Percentiles rank a stretch among this genome's conserved stretches.
phyloP scores from a whole-genome alignment of 2,329 filamentous ascomycete species.

The Arachnomyces sp. region DNA sequence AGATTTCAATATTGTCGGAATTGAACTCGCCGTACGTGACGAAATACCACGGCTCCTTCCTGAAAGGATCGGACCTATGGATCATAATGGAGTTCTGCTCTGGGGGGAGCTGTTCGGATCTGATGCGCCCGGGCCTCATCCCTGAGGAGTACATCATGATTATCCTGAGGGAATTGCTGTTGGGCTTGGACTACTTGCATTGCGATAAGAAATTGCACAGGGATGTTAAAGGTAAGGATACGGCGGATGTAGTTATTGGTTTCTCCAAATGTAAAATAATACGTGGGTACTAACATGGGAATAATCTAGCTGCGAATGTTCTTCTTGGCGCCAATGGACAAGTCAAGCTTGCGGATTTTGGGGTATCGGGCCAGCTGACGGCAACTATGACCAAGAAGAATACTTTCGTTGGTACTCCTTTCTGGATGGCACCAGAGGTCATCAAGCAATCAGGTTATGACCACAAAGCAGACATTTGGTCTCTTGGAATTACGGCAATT shows the following conservation, averaged over 20 bases:
- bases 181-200: slow-evolving; percentile 88
- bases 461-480: slow-evolving; percentile 97
- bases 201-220: slow-evolving; percentile 91
- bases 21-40: slow-evolving; percentile 94
- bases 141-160: slow-evolving; percentile 96
- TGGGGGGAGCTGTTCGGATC: slow-evolving; percentile 87
- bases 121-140: slow-evolving; percentile 89
- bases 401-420: slow-evolving; percentile 94
- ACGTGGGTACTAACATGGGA: neutral
- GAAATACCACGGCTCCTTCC: slow-evolving; percentile 93
- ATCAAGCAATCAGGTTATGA: slow-evolving; percentile 98
- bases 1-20: slow-evolving; percentile 94
- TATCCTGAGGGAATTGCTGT: slow-evolving; percentile 78
- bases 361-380: slow-evolving; percentile 89
- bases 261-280: neutral
- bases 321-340: slow-evolving; percentile 82
- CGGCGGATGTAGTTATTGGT: neutral
- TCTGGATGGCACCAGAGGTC: slow-evolving; percentile 99
- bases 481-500: slow-evolving; percentile 84
- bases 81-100: slow-evolving; percentile 99
- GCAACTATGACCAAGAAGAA: slow-evolving; percentile 99
- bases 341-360: slow-evolving; percentile 95
- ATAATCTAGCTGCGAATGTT: slow-evolving; percentile 70
- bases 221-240: slow-evolving; percentile 73
- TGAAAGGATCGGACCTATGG: slow-evolving; percentile 94